A percentile compares a stretch with the other conserved stretches of the same genome.
Conservation (phyloP, 2,329 filamentous ascomycete species). For the Diatrype stigma region DNA sequence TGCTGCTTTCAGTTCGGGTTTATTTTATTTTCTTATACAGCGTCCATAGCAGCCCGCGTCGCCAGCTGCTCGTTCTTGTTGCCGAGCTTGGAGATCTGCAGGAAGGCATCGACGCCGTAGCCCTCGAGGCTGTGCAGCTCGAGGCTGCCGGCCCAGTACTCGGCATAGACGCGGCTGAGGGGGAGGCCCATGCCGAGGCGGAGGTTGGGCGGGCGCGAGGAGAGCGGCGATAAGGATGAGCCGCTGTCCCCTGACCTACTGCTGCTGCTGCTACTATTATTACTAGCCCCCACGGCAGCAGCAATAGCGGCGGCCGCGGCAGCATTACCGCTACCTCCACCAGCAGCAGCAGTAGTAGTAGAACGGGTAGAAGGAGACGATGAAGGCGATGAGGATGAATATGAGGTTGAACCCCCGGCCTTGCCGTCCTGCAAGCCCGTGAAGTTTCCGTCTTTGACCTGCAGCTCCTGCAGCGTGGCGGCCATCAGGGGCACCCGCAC, state of each 20-base stretch:
- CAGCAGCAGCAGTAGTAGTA: not conserved
- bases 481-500: conserved; percentile 84
- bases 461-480: conserved; percentile 86
- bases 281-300: no score
- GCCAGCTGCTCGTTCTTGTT: conserved; percentile 97
- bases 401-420: not conserved
- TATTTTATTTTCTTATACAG: conserved; percentile 61
- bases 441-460: conserved; percentile 37
- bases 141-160: conserved; percentile 94
- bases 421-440: conserved; percentile 17
- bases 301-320: no score
- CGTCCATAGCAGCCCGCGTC: conserved; percentile 72
- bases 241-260: conserved; percentile 33
- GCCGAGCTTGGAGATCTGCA: conserved; percentile 92
- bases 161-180: conserved; percentile 89
- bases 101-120: conserved; percentile 91
- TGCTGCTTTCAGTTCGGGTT: no score
- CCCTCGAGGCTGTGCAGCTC: conserved; percentile 91
- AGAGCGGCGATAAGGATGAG: conserved; percentile 73
- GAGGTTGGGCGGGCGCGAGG: conserved; percentile 78
- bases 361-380: not conserved
- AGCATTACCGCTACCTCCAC: no score
- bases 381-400: not conserved
- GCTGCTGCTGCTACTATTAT: no score
- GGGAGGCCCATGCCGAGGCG: conserved; percentile 90